Conservation (phyloP, 306 rosid genomes). For the Vigna angularis region DNA sequence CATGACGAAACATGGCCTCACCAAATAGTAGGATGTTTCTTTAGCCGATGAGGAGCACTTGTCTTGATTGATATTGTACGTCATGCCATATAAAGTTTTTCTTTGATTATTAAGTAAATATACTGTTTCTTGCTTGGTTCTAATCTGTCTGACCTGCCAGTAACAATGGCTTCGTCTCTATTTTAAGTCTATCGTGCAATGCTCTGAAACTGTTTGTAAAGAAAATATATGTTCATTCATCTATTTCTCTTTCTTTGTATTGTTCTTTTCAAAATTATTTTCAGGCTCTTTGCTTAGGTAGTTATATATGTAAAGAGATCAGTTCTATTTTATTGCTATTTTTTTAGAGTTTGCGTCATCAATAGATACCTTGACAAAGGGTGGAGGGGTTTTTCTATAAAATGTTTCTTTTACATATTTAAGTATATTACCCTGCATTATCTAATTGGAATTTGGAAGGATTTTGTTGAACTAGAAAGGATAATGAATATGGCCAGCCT, state of each 20-base stretch:
- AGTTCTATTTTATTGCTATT: neutral
- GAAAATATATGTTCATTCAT: neutral
- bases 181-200: neutral
- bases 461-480: constrained; percentile 28
- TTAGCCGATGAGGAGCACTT: neutral
- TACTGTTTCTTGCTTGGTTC: constrained; percentile 14
- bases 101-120: neutral
- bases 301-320: neutral
- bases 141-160: constrained; percentile 26
- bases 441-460: constrained; percentile 24
- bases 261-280: neutral
- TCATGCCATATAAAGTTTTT: constrained; percentile 1
- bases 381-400: neutral
- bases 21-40: constrained; percentile 6
- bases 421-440: constrained; percentile 17
- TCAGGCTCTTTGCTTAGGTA: neutral
- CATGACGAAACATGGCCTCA: neutral
- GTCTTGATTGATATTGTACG: constrained; percentile 9
- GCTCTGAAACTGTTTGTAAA: constrained; percentile 27
- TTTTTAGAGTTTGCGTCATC: neutral
- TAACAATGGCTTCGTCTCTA: too few species aligned
- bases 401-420: neutral
- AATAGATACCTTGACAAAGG: neutral
- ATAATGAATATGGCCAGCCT: neutral
- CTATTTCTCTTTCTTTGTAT: neutral